Evolutionary conservation across 768 basidiomycete genomes (phyloP).

Genomic region (Hypholoma sublateritium): DNA sequence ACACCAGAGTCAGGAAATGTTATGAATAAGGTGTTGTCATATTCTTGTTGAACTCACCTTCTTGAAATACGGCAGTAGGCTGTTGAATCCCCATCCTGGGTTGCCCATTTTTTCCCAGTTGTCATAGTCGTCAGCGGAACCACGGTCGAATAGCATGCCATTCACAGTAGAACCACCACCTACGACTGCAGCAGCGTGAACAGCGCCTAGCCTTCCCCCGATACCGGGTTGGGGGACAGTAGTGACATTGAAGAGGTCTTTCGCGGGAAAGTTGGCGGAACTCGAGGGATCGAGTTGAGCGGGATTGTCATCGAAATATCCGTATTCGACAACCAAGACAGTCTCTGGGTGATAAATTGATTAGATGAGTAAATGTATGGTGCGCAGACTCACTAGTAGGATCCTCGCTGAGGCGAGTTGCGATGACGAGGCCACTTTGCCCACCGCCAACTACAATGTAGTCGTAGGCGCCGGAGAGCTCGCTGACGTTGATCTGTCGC

Average conservation of each 20-base stretch:
- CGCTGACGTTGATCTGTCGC: background rate
- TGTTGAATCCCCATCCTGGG: slow-evolving; percentile 11
- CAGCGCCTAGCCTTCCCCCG: background rate
- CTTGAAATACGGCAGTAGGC: slow-evolving; percentile 7
- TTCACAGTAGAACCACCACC: slow-evolving; percentile 14
- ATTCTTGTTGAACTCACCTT: background rate
- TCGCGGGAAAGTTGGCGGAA: background rate
- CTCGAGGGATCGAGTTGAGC: background rate
- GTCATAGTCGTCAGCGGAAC: slow-evolving; percentile 11
- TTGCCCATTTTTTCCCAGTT: slow-evolving; percentile 13
- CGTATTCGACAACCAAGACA: background rate
- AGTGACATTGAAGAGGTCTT: background rate
- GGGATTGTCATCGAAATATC: background rate
- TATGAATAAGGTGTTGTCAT: background rate
- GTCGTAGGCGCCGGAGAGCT: background rate
- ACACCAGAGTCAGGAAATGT: background rate
- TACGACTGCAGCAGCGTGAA: slow-evolving; percentile 11
- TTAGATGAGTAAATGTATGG: background rate
- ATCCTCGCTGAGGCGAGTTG: slow-evolving; percentile 12
- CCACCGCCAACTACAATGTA: slow-evolving; percentile 9
- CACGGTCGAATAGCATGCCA: slow-evolving; percentile 13
- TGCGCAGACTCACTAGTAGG: slow-evolving; percentile 2
- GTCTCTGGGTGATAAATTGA: background rate
- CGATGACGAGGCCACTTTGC: slow-evolving; percentile 14
- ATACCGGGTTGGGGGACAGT: background rate